A percentile compares a stretch with the other conserved stretches of the same genome.
Conservation (phyloP, 2,329 filamentous ascomycete genomes). For the Cladophialophora chaetospira region DNA sequence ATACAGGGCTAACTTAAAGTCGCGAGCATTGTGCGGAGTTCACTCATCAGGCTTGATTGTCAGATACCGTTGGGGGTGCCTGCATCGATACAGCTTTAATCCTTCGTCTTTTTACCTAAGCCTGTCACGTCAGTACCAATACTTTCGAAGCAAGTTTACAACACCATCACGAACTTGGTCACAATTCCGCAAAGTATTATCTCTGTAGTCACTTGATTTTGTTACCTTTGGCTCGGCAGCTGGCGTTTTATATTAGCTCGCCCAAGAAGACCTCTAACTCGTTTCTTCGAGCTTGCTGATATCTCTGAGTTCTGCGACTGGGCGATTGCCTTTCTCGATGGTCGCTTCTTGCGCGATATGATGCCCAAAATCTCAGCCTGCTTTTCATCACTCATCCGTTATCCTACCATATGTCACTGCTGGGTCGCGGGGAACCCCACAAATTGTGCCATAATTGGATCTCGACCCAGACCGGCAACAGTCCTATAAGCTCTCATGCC, state of each 20-base stretch:
- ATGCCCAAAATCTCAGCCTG: too few relatives aligned
- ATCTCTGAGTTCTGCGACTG: not conserved
- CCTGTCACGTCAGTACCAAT: not conserved
- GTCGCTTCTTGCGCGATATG: not conserved
- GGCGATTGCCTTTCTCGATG: not conserved
- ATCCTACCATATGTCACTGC: not conserved
- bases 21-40: not conserved
- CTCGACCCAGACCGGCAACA: not conserved
- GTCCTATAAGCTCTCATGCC: not conserved
- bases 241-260: not conserved
- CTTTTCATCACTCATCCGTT: too few relatives aligned
- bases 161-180: not conserved
- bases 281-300: conserved; percentile 1
- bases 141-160: not conserved
- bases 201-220: not conserved
- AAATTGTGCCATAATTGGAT: conserved; percentile 4
- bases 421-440: not conserved
- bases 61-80: not conserved
- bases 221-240: not conserved
- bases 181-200: not conserved
- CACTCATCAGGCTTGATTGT: conserved; percentile 1
- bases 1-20: not conserved
- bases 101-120: not conserved
- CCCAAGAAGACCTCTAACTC: not conserved
- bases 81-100: not conserved